Percentiles rank a stretch among this genome's conserved stretches.
Evolutionary conservation across 2,329 filamentous ascomycete genomes (phyloP).

Genomic region (Grosmannia huntii): DNA sequence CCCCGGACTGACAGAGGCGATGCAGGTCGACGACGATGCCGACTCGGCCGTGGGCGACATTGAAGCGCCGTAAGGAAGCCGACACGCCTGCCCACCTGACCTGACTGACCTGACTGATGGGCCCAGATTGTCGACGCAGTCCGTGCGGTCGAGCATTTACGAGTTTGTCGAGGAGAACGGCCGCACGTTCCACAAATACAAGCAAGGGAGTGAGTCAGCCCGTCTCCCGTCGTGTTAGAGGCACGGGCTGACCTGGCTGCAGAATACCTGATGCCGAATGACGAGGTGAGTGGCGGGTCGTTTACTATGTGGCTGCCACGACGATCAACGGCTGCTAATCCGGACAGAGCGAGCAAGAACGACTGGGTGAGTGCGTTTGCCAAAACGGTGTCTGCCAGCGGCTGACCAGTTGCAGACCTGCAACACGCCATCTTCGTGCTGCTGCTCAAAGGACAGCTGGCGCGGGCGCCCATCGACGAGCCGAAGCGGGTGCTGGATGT

Average conservation of each 20-base stretch:
- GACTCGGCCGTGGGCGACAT: slow-evolving; percentile 7
- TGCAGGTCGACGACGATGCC: slow-evolving; percentile 7
- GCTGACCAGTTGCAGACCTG: slow-evolving; percentile 1
- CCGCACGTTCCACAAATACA: slow-evolving; percentile 12
- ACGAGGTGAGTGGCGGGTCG: slow-evolving; percentile 3
- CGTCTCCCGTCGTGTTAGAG: too few species aligned
- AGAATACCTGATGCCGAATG: slow-evolving; percentile 12
- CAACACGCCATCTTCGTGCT: slow-evolving; percentile 10
- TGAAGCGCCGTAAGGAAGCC: slow-evolving; percentile 1
- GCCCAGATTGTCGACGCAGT: slow-evolving; percentile 7
- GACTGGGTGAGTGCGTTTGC: slow-evolving; percentile 1
- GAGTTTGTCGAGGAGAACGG: slow-evolving; percentile 13
- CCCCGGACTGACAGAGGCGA: neutral
- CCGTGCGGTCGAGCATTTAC: slow-evolving; percentile 10
- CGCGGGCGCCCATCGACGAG: slow-evolving; percentile 10
- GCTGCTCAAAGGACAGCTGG: slow-evolving; percentile 11
- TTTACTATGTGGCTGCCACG: too few species aligned
- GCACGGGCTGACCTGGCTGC: neutral
- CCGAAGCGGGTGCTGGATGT: slow-evolving; percentile 12
- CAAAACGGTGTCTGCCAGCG: neutral
- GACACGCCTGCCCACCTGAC: too few species aligned
- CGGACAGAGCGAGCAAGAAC: slow-evolving; percentile 9
- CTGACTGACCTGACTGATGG: neutral
- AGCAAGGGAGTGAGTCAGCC: slow-evolving; percentile 9
- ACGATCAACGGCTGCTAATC: too few species aligned